phyloP scores from a whole-genome alignment of 2,329 filamentous ascomycete genomes.

The Alternaria solani region DNA sequence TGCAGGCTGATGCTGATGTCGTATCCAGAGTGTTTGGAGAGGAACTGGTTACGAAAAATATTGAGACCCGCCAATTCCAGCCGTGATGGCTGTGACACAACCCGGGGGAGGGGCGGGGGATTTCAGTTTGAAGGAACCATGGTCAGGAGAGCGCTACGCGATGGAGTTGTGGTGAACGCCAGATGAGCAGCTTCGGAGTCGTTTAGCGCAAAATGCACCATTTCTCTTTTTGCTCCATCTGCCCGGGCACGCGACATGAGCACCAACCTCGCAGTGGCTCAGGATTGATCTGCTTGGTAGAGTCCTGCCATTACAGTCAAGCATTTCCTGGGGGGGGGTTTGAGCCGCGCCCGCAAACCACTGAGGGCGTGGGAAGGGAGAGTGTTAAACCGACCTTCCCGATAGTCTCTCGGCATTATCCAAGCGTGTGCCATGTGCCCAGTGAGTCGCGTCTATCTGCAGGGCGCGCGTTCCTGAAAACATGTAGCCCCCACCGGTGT shows the following conservation, averaged over 20 bases:
- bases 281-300: not conserved
- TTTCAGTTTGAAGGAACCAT: conserved; percentile 5
- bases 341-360: conserved; percentile 9
- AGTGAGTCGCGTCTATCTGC: conserved; percentile 22
- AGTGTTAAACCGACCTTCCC: conserved; percentile 10
- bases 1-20: not conserved
- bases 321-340: conserved; percentile 4
- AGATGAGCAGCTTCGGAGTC: not conserved
- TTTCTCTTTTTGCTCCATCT: conserved; percentile 3
- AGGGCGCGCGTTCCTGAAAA: conserved; percentile 27
- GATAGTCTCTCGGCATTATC: conserved; percentile 17
- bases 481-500: conserved; percentile 16
- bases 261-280: conserved; percentile 1
- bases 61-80: not conserved
- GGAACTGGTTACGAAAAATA: not conserved
- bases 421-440: conserved; percentile 10
- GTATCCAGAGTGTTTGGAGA: not conserved
- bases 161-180: not conserved
- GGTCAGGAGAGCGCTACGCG: not conserved
- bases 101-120: not conserved
- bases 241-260: conserved; percentile 16
- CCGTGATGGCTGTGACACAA: not conserved
- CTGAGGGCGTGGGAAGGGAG: conserved; percentile 11
- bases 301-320: conserved; percentile 3
- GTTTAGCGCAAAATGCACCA: conserved; percentile 7